These are phyloP conservation scores for Acorus gramineus DNA, from an alignment of 106 monocot species.

Conservation along the genomic window DNA sequence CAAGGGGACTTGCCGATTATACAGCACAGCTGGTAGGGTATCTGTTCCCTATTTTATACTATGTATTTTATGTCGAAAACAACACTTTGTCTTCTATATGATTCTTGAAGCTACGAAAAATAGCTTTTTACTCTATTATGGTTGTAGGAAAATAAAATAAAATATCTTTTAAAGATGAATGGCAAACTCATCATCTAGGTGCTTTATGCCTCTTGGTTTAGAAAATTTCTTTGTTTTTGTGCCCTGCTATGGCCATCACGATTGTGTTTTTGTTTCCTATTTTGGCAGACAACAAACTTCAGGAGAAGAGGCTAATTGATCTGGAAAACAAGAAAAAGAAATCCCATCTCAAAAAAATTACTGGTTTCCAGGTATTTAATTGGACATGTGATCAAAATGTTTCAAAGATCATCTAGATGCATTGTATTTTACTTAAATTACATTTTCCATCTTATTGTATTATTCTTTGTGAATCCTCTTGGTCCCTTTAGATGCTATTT, in stretches of 20 bases:
- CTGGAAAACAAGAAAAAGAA: conserved; percentile 76
- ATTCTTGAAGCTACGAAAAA: too few relatives aligned
- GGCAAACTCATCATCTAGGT: too few relatives aligned
- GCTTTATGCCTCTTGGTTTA: too few relatives aligned
- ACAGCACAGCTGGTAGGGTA: conserved; percentile 60
- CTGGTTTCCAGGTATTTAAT: conserved; percentile 77
- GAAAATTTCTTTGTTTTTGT: too few relatives aligned
- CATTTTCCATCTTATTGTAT: not conserved
- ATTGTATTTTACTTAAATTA: not conserved
- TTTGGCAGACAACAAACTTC: conserved; percentile 69
- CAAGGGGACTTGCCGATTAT: conserved; percentile 60
- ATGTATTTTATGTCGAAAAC: not conserved
- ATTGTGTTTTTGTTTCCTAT: conserved; percentile 2
- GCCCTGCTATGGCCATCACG: too few relatives aligned
- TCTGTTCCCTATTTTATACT: not conserved
- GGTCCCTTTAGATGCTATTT: not conserved
- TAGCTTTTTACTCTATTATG: too few relatives aligned
- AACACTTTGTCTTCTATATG: too few relatives aligned
- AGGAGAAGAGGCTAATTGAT: conserved; percentile 53
- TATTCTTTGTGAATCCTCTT: not conserved
- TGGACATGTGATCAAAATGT: too few relatives aligned
- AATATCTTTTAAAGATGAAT: too few relatives aligned
- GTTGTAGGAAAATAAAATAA: too few relatives aligned
- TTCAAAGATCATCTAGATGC: too few relatives aligned
- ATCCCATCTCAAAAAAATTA: conserved; percentile 76